Conservation (phyloP, 2,329 filamentous ascomycete species). For the Trichoderma brevicompactum region DNA sequence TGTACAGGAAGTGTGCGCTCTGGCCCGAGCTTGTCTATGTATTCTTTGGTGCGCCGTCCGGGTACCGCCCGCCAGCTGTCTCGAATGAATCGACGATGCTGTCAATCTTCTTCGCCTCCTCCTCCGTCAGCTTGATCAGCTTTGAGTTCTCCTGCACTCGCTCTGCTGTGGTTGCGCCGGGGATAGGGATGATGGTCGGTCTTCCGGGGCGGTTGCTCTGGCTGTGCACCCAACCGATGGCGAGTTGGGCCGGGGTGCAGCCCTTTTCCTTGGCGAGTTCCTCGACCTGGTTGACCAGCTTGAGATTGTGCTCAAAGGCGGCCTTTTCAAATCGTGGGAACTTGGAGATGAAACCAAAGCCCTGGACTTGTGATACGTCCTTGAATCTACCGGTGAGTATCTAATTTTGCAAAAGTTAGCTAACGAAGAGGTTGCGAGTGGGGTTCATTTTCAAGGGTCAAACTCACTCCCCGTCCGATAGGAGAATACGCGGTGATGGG, state of each 20-base stretch:
- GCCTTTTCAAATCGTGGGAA: conserved; percentile 65
- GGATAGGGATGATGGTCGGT: conserved; percentile 67
- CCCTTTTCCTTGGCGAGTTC: conserved; percentile 63
- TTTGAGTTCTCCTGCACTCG: conserved; percentile 66
- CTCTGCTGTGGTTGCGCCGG: conserved; percentile 62
- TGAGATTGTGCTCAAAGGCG: conserved; percentile 66
- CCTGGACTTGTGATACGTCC: conserved; percentile 35
- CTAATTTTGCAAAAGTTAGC: conserved; percentile 32
- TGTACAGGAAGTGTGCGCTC: neutral
- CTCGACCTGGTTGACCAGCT: conserved; percentile 62
- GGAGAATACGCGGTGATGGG: conserved; percentile 69
- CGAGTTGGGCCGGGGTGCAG: conserved; percentile 66
- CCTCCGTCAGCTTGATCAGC: conserved; percentile 52
- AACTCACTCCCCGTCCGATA: conserved; percentile 39
- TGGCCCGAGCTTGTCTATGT: conserved; percentile 34
- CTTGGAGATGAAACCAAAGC: conserved; percentile 32
- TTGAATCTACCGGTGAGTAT: conserved; percentile 40
- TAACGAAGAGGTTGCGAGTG: neutral
- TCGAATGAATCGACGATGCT: conserved; percentile 53
- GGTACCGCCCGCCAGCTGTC: conserved; percentile 55
- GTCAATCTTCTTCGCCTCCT: conserved; percentile 57
- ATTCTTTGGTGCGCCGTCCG: conserved; percentile 41
- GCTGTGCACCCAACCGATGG: conserved; percentile 64
- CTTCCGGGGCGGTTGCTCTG: conserved; percentile 56
- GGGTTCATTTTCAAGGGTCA: conserved; percentile 12